A percentile compares a stretch with the other conserved stretches of the same genome.
These are phyloP conservation scores for Fusarium tanahbumbuense DNA, from an alignment of 2,329 filamentous ascomycete species.

Conservation along the genomic window DNA sequence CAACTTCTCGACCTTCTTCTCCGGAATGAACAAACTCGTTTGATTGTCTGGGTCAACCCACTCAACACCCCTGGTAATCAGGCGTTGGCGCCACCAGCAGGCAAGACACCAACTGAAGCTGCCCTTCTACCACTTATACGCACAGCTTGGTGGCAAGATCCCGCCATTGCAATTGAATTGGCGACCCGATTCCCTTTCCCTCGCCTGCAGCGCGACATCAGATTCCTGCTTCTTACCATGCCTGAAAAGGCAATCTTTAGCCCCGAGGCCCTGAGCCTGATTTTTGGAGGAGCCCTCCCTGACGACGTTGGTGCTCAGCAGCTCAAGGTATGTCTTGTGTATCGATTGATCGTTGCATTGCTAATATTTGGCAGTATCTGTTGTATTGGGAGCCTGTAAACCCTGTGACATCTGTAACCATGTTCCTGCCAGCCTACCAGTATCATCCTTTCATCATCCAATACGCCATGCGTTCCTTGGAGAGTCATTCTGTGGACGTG, in stretches of 20 bases:
- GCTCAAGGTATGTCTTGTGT: constrained; percentile 72
- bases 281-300: constrained; percentile 82
- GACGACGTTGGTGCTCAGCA: constrained; percentile 82
- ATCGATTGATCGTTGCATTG: neutral
- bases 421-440: constrained; percentile 90
- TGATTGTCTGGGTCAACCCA: constrained; percentile 91
- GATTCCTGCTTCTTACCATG: constrained; percentile 82
- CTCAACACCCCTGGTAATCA: constrained; percentile 67
- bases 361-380: constrained; percentile 71
- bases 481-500: constrained; percentile 94
- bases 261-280: constrained; percentile 82
- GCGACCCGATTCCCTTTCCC: constrained; percentile 81
- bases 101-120: constrained; percentile 56
- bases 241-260: constrained; percentile 85
- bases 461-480: constrained; percentile 94
- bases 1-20: constrained; percentile 84
- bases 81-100: constrained; percentile 54
- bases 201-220: constrained; percentile 78
- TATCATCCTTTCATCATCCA: constrained; percentile 95
- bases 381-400: constrained; percentile 94
- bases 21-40: constrained; percentile 83
- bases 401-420: constrained; percentile 90
- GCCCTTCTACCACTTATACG: constrained; percentile 73
- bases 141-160: constrained; percentile 88
- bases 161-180: constrained; percentile 88